These are phyloP conservation scores for Chaetoceros muelleri DNA, from an alignment of 108 stramenopile species.

Conservation along the genomic window DNA sequence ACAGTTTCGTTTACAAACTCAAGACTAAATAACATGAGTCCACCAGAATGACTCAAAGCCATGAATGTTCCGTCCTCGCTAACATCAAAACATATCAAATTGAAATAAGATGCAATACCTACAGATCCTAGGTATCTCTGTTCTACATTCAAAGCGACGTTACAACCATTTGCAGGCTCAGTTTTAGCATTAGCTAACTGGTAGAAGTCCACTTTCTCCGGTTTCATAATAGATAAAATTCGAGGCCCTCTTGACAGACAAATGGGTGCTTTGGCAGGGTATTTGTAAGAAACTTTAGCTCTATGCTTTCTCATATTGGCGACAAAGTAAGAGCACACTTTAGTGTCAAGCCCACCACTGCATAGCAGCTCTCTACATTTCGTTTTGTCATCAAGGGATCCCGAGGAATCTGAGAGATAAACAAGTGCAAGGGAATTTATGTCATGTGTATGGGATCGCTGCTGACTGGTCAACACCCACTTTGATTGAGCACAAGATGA, in stretches of 20 bases:
- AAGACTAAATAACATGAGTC: conserved; percentile 34
- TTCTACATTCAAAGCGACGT: conserved; percentile 24
- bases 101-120: conserved; percentile 36
- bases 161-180: neutral
- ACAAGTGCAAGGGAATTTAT: conserved; percentile 72
- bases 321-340: conserved; percentile 71
- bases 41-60: conserved; percentile 34
- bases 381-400: neutral
- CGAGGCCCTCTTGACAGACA: conserved; percentile 30
- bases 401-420: conserved; percentile 5
- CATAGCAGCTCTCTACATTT: conserved; percentile 48
- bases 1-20: conserved; percentile 13
- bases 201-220: conserved; percentile 49
- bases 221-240: conserved; percentile 42
- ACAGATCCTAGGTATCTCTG: conserved; percentile 47
- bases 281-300: conserved; percentile 63
- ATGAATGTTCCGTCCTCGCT: conserved; percentile 45
- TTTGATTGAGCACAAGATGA: conserved; percentile 15
- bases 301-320: conserved; percentile 45
- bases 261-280: conserved; percentile 52
- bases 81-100: conserved; percentile 38
- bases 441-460: conserved; percentile 91
- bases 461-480: conserved; percentile 73
- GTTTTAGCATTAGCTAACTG: conserved; percentile 15
- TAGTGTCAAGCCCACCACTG: conserved; percentile 85